Evolutionary conservation across 1,284 basidiomycete species (phyloP).

Genomic region (Moesziomyces sp.): DNA sequence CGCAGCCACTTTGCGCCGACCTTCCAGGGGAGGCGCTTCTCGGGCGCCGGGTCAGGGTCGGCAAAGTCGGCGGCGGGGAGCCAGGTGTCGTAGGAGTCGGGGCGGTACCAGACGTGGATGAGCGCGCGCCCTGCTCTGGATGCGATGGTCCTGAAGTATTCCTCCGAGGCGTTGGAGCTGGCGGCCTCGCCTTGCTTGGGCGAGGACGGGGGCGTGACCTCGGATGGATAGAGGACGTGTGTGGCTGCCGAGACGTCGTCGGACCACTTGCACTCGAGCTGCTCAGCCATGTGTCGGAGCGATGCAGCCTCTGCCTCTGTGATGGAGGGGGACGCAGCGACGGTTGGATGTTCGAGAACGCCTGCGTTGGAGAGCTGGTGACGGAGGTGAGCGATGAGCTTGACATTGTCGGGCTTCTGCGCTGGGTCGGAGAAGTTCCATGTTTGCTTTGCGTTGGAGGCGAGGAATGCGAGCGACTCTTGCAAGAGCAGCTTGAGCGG

Average conservation of each 20-base stretch:
- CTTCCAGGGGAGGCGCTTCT: constrained; percentile 53
- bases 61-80: constrained; percentile 65
- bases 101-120: constrained; percentile 68
- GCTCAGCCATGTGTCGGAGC: constrained; percentile 48
- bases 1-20: constrained; percentile 61
- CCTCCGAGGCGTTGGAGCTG: constrained; percentile 25
- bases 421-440: constrained; percentile 55
- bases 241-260: constrained; percentile 51
- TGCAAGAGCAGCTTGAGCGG: constrained; percentile 53
- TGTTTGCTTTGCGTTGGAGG: constrained; percentile 26
- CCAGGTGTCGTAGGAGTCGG: constrained; percentile 68
- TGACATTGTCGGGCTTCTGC: constrained; percentile 43
- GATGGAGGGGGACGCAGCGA: constrained; percentile 54
- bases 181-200: constrained; percentile 39
- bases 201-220: constrained; percentile 47
- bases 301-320: constrained; percentile 58
- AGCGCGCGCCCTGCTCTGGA: constrained; percentile 59
- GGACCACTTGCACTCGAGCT: constrained; percentile 61
- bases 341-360: constrained; percentile 39
- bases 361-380: constrained; percentile 40
- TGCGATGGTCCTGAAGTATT: constrained; percentile 66
- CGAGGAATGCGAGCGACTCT: constrained; percentile 48
- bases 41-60: constrained; percentile 65
- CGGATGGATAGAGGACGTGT: constrained; percentile 58
- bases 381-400: constrained; percentile 57